Conservation (phyloP, 2,329 filamentous ascomycete species). For the Trichoderma sp. region DNA sequence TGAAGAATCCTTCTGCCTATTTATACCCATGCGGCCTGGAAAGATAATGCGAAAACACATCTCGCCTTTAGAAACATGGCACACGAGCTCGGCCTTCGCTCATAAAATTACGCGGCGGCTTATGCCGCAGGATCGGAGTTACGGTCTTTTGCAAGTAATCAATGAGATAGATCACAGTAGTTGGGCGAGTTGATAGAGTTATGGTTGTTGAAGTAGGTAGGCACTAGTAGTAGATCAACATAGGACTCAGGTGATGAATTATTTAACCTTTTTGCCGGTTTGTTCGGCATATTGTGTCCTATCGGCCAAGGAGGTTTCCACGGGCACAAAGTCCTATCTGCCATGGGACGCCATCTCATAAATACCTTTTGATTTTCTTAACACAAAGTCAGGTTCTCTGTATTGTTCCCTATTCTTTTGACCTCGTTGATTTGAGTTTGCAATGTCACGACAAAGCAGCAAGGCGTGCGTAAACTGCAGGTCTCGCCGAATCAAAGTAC, state of each 20-base stretch:
- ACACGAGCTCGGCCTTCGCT: not conserved
- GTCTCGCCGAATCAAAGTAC: conserved; percentile 1
- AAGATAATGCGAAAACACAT: no score
- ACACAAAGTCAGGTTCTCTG: not conserved
- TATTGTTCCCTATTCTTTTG: not conserved
- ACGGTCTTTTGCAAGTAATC: not conserved
- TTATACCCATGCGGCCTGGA: no score
- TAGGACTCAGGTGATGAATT: not conserved
- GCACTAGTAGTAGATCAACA: not conserved
- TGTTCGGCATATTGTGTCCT: not conserved
- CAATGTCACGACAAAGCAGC: not conserved
- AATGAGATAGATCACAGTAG: not conserved
- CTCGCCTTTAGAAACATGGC: no score
- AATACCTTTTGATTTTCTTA: not conserved
- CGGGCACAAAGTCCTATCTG: not conserved
- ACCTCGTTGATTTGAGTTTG: not conserved
- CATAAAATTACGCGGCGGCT: not conserved
- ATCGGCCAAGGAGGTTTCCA: not conserved
- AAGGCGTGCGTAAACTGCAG: conserved; percentile 8
- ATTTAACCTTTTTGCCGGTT: not conserved
- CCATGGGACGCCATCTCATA: not conserved
- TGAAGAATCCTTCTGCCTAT: no score
- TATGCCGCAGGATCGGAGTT: not conserved
- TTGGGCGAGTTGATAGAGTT: not conserved
- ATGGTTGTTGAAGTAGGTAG: not conserved